These are phyloP conservation scores for thale cress (Arabidopsis thaliana) DNA, from an alignment of 345 rosid species.

Conservation along the genomic window TAIR10.1 NC_003071.7:19191001-19191500, in stretches of 20 bases:
- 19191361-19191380: constrained; percentile 6
- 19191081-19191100: background rate
- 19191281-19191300: background rate
- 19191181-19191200: background rate
- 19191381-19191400: constrained; percentile 42
- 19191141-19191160: constrained; percentile 1
- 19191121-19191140: constrained; percentile 15
- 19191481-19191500: background rate
- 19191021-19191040: constrained; percentile 28
- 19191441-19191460: constrained; percentile 33
- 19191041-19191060: constrained; percentile 32
- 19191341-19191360: constrained; percentile 47
- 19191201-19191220: constrained; percentile 10
- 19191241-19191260: constrained; percentile 4
- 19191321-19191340: constrained; percentile 43
- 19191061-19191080: constrained; percentile 1
- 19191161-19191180: background rate
- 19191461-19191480: background rate
- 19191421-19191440: constrained; percentile 30
- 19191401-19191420: constrained; percentile 38
- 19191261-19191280: background rate
- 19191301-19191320: constrained; percentile 33
- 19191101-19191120: background rate
- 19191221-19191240: background rate
- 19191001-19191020: constrained; percentile 35